Percentiles rank a stretch among this genome's conserved stretches.
phyloP scores from a whole-genome alignment of 2,329 filamentous ascomycete species.

The Sporothrix phasma region DNA sequence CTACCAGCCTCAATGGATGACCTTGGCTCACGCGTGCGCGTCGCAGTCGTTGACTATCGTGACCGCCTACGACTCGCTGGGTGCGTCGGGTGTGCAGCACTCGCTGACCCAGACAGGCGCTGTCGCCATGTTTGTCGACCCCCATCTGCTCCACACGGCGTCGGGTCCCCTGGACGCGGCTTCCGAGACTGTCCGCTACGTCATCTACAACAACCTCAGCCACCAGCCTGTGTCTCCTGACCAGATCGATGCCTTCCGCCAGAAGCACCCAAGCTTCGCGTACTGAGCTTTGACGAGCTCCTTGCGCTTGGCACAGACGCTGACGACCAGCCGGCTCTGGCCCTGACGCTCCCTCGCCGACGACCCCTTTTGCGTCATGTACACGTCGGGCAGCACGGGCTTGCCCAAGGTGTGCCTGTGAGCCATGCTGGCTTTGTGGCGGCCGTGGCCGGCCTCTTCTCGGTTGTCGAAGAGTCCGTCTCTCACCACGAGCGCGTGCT shows the following conservation, averaged over 20 bases:
- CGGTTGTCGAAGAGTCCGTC: constrained; percentile 67
- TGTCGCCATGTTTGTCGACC: constrained; percentile 78
- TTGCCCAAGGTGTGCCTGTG: constrained; percentile 80
- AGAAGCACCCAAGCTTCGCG: constrained; percentile 42
- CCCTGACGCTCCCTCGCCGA: constrained; percentile 62
- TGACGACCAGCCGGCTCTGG: constrained; percentile 53
- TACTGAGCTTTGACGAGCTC: constrained; percentile 47
- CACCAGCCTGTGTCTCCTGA: constrained; percentile 41
- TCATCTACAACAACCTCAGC: constrained; percentile 52
- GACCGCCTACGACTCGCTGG: constrained; percentile 89
- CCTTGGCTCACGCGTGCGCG: constrained; percentile 63
- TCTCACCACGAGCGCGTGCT: constrained; percentile 70
- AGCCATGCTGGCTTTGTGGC: constrained; percentile 73
- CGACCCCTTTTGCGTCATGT: constrained; percentile 76
- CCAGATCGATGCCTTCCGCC: constrained; percentile 46
- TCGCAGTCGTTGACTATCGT: constrained; percentile 88
- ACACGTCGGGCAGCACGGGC: constrained; percentile 83
- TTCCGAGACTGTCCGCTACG: constrained; percentile 43
- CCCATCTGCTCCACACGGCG: constrained; percentile 59
- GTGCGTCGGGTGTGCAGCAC: constrained; percentile 73
- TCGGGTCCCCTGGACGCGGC: constrained; percentile 46
- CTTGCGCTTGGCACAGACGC: constrained; percentile 49
- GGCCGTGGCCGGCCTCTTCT: constrained; percentile 71
- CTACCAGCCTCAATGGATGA: constrained; percentile 84
- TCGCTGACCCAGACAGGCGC: constrained; percentile 74